Evolutionary conservation across 305 asterid genomes (phyloP).

Genomic region (Stenogyne calaminthoides): DNA sequence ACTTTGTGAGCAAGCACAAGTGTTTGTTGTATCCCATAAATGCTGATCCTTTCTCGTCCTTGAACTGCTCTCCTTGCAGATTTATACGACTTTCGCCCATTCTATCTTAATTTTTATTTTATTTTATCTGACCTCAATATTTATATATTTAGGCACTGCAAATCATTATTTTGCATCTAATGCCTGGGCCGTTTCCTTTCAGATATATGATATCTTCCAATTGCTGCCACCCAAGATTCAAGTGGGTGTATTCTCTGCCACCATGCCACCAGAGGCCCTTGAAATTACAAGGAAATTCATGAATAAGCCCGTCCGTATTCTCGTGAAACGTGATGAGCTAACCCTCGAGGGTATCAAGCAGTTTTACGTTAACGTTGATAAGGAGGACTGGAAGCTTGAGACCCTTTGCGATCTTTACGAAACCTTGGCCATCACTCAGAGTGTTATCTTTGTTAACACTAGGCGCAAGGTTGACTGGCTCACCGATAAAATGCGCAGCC

Average conservation of each 20-base stretch:
- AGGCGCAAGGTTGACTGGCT: slow-evolving; percentile 93
- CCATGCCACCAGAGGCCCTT: slow-evolving; percentile 94
- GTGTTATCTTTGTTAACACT: slow-evolving; percentile 84
- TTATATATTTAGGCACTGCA: neutral
- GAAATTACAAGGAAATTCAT: slow-evolving; percentile 82
- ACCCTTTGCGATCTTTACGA: slow-evolving; percentile 78
- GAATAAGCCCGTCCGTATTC: slow-evolving; percentile 81
- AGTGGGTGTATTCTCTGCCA: slow-evolving; percentile 90
- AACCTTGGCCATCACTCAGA: slow-evolving; percentile 80
- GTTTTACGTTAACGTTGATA: slow-evolving; percentile 65
- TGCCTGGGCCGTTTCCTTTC: slow-evolving; percentile 25
- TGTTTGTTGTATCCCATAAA: neutral
- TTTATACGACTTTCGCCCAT: neutral
- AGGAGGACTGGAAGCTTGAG: slow-evolving; percentile 81
- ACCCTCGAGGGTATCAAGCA: slow-evolving; percentile 88
- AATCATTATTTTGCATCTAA: slow-evolving; percentile 25
- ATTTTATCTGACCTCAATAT: neutral
- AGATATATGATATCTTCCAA: slow-evolving; percentile 87
- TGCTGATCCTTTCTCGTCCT: neutral
- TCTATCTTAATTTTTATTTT: neutral
- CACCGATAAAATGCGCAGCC: slow-evolving; percentile 76
- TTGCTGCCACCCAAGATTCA: slow-evolving; percentile 85
- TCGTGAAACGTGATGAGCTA: slow-evolving; percentile 83
- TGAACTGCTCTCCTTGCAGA: too few relatives aligned
- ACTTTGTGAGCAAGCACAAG: neutral